Evolutionary conservation across 176 grass and related monocot species (phyloP), one percentile per base, ranked within the genome.

Genomic region (Oryza rufipogon): DNA sequence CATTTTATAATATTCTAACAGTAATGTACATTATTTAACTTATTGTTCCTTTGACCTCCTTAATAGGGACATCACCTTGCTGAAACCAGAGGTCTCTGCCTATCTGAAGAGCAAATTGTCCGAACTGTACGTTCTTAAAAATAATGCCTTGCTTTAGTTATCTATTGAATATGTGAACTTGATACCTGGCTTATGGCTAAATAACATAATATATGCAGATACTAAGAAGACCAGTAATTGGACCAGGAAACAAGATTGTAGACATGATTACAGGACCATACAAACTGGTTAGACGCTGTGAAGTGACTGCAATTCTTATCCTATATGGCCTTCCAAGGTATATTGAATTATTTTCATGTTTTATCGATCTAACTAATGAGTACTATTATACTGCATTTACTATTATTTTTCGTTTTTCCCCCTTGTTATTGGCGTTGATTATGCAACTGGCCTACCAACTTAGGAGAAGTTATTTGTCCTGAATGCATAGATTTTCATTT

Each of bases 291-390:
- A 73, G 90, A 44, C 85, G 70, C 26, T 94, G 95, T 87, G 95
- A 97, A 88, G 92, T 97, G 63, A 97, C 95, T 71, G 95, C 95
- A 79, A 97, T 97, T 88, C 92, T 97, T 70, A 64, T 97, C 81
- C 73, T 97, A 12, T 97, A 89, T 68, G 95, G 88, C 60, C 60
- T 97, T 71, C 95, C 95, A 81, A 94, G 95, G 95, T 92, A 89
- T 63, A 42, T 49, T 67, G 51, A 63, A 36, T 79, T 64, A 71
- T 52, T 52, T n/a, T 30, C 36, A 80, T 48, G 52, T 5, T 84
- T 56, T 61, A 7, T 20, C 15, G 7, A 80, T 80, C 12, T 39
- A 71, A 34, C 9, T 72, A 20, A 42, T 17, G 70, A 33, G 39
- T 28, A 89, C 34, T 64, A 69, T 38, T 38, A n/a, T 38, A 49